Evolutionary conservation across 164 flowering plant genomes (phyloP), one percentile per base, ranked within the genome.

Genomic region (Platanus orientalis): DNA sequence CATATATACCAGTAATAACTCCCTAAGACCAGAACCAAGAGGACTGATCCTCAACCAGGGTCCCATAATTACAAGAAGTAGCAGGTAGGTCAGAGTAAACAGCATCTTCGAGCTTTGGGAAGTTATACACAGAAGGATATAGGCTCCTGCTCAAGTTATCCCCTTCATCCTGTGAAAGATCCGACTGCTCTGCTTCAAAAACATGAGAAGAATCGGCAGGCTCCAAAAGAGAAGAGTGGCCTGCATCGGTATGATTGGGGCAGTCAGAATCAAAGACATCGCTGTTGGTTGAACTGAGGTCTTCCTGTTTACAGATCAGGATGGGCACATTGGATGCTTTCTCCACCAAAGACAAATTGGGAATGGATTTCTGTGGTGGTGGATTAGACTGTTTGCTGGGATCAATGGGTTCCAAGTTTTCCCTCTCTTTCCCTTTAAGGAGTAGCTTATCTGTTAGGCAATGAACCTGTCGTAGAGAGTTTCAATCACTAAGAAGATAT

Each of bases 191-290:
- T 20, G 71, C 68, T 29, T 79, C 78, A 7, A 86, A 72, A 11
- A 60, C 68, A 44, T 75, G 72, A 13, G 92, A 79, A 30, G 87
- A 84, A 69, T 80, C 75, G 7, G 75, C 75, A 20, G 80, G 81
- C 67, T 81, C 87, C 14, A 75, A 17, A 51, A 80, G 61, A 39
- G 84, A 69, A 5, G 73, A 77, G 53, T 70, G 72, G 1, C 68
- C 76, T n/a, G 78, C 84, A 32, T 79, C 83, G 4, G 78, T 66
- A 70, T 67, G 75, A 69, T 58, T 79, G 36, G 88, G 83, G 70
- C 89, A 82, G 26, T 82, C 86, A 21, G 90, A 81, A 69, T 84
- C 89, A 29, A 80, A 70, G 13, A 79, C 81, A 30, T 79, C 85
- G 56, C 88, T 83, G n/a, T n/a, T n/a, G 9, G 75, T 75, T 0